phyloP scores from a whole-genome alignment of 208 protist species.

The Leptomonas seymouri region DNA sequence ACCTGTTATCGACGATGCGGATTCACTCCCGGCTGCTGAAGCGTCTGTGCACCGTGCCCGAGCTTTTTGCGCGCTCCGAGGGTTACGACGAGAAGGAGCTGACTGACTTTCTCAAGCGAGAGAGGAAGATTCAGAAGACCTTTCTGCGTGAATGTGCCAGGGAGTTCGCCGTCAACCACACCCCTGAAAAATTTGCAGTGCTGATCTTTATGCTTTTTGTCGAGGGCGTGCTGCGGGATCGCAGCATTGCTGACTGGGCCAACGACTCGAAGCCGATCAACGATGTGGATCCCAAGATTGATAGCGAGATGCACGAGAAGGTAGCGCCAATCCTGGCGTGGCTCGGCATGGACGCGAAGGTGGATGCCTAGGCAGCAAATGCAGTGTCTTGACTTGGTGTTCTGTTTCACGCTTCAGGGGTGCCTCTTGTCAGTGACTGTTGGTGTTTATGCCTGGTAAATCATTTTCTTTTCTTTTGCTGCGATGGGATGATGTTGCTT shows the following conservation, averaged over 20 bases:
- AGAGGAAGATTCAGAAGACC: constrained; percentile 61
- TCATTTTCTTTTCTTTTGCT: constrained; percentile 14
- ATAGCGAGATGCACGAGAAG: constrained; percentile 52
- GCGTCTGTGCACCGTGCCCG: constrained; percentile 61
- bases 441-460: background rate
- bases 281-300: constrained; percentile 26
- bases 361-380: constrained; percentile 19
- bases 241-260: constrained; percentile 59
- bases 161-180: constrained; percentile 42
- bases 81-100: constrained; percentile 63
- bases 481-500: no score
- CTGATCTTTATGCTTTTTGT: constrained; percentile 81
- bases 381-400: background rate
- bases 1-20: constrained; percentile 59
- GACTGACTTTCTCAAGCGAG: constrained; percentile 62
- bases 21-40: constrained; percentile 59
- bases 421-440: background rate
- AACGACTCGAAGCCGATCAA: constrained; percentile 28
- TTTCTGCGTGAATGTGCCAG: constrained; percentile 63
- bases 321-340: constrained; percentile 56
- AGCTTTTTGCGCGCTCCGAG: constrained; percentile 44
- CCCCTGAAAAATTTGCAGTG: constrained; percentile 60
- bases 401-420: background rate
- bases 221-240: constrained; percentile 64
- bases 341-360: constrained; percentile 48